A percentile compares a stretch with the other conserved stretches of the same genome.
These are phyloP conservation scores for Nicotiana obtusifolia DNA, from an alignment of 257 asterid species.

Conservation along the genomic window DNA sequence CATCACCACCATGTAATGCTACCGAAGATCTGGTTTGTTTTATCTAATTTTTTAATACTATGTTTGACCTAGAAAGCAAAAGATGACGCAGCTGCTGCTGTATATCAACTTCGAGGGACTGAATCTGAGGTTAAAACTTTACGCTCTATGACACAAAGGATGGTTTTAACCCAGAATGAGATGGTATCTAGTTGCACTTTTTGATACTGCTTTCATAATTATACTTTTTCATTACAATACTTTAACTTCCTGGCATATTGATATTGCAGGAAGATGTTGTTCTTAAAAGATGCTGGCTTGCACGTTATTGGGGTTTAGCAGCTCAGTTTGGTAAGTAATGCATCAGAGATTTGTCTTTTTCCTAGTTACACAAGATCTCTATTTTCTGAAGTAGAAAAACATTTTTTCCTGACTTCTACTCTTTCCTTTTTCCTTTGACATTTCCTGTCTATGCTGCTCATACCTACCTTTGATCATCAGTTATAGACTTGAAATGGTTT, in stretches of 20 bases:
- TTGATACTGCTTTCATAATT: conserved; percentile 3
- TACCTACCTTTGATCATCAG: neutral
- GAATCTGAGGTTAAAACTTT: conserved; percentile 80
- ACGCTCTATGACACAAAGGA: conserved; percentile 89
- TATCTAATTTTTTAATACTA: conserved; percentile 23
- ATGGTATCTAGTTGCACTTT: conserved; percentile 50
- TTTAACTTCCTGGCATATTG: conserved; percentile 10
- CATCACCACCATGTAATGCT: conserved; percentile 10
- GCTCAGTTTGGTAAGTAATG: conserved; percentile 58
- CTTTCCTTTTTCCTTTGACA: neutral
- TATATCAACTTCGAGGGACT: conserved; percentile 55
- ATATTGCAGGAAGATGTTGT: conserved; percentile 92
- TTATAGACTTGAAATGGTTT: conserved; percentile 3
- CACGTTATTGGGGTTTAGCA: conserved; percentile 99
- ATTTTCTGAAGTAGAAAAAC: neutral
- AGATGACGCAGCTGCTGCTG: conserved; percentile 52
- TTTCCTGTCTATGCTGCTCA: conserved; percentile 5
- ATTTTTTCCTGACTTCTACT: neutral
- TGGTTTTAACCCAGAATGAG: conserved; percentile 85
- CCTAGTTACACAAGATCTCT: neutral
- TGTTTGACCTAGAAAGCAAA: conserved; percentile 53
- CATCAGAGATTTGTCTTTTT: neutral
- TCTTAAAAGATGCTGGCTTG: conserved; percentile 98
- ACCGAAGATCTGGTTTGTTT: conserved; percentile 16
- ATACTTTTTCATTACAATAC: neutral